Evolutionary conservation across 495 filamentous ascomycete species (phyloP), one percentile per base, ranked within the genome.

Genomic region (Penicillium ucsense): DNA sequence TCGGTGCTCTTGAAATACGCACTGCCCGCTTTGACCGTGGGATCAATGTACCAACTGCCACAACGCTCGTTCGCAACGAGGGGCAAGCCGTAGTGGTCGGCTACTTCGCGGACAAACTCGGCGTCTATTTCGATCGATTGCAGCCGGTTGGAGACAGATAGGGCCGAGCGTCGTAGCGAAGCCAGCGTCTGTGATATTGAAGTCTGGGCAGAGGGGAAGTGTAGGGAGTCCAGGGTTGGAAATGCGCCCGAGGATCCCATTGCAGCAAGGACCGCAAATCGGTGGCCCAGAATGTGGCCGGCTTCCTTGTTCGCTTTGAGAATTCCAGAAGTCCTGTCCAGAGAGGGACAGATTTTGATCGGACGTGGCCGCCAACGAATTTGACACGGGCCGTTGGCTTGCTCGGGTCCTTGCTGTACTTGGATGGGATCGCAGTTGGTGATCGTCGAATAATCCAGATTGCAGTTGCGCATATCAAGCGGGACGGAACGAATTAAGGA

Each of bases 1-100:
- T 98, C 92, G 30, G 92, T 98, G 68, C 88, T 94, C 73, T 98
- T 98, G 68, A 96, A 98, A 67, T 97, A 97, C 5, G 79, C 87
- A 43, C 85, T 86, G 10, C 76, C 86, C 1, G 65, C 66, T 59
- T 89, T 89, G 8, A 48, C 53, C 12, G 63, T 62, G 0, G 86
- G 84, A 31, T 79, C 70, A 35, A 96, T 85, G 64, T 98, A 98
- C 92, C 92, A 98, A 60, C 88, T 89, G 1, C 92, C 92, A 58
- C 90, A 95, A 43, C 92, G 75, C 62, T 95, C 88, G 56, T 98
- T 98, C 27, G 89, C 86, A 27, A 98, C 71, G n/a, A 96, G 66
- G 0, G 91, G 90, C n/a, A 92, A 71, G 20, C 57, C 55, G 49
- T 75, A 76, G 27, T 68, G 61, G 6, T 69, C 55, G 6, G 68